Evolutionary conservation across 2,329 filamentous ascomycete species (phyloP), one percentile per base, ranked within the genome.

Genomic region (Pleurostoma richardsiae): DNA sequence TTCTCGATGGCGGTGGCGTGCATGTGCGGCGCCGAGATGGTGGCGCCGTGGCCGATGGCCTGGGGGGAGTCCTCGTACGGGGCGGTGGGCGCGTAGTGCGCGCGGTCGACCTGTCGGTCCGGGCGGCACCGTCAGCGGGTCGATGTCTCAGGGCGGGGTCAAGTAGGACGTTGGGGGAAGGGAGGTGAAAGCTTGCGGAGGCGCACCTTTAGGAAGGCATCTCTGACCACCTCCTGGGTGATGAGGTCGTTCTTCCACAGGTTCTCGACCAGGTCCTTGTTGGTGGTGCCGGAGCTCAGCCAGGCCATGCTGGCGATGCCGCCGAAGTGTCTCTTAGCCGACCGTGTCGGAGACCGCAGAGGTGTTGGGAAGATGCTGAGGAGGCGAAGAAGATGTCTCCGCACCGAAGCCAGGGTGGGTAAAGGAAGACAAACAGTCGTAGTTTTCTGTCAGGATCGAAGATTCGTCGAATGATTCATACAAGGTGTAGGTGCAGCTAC

Each of bases 181-280:
- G 5, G 26, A 36, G 39, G 31, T 30, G 41, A 29, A 11, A 44
- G 26, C 41, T 41, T 10, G 29, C 36, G 10, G 6, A 29, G 41
- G 52, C 64, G 49, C 69, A 89, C 87, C 53, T 78, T 78, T 41
- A 87, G 69, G 74, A 97, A 95, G 46, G 92, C 91, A n/a, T 80
- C 74, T 58, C 85, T 87, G 31, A 95, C 88, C 28, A 77, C 71
- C 4, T 79, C 68, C 51, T 83, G 79, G n/a, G 76, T 84, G 54
- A 97, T 90, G 45, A 97, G 73, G 3, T 78, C 77, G 56, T 87
- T 81, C 39, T 69, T 74, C 63, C 73, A 83, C 48, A 99, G 76
- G 63, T 96, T 96, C 55, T 85, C 78, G 51, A 97, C 74, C 42
- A 99, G 76, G 47, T 83, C 83, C 39, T 70, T 67, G 64, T 97